Percentiles rank a stretch among this genome's conserved stretches.
Evolutionary conservation across 257 asterid species (phyloP).

Genomic region (Solanum corneliomulleri): DNA sequence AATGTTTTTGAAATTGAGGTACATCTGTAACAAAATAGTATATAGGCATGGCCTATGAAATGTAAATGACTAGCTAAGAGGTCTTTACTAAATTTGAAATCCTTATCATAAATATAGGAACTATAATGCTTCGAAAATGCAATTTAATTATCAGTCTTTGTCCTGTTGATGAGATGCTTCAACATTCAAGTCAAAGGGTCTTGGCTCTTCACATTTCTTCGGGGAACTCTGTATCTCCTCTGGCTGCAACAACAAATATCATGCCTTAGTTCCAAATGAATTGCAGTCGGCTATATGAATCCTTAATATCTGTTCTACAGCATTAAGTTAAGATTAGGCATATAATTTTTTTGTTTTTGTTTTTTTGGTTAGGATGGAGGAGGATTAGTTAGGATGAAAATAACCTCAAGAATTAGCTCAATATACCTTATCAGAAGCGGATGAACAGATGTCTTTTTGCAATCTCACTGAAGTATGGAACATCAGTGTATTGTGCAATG

Average conservation of each 20-base stretch:
- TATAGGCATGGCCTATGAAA: background rate
- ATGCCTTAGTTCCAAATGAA: background rate
- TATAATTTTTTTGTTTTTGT: too few relatives aligned
- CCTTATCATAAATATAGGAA: background rate
- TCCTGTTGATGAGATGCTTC: background rate
- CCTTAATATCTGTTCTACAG: background rate
- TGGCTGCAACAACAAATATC: background rate
- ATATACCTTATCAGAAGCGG: slow-evolving; percentile 1
- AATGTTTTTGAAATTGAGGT: background rate
- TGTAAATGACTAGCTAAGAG: background rate
- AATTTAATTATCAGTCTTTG: background rate
- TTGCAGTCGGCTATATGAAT: background rate
- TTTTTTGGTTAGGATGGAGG: background rate
- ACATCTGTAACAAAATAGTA: background rate
- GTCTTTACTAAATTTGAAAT: background rate
- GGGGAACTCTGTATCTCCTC: background rate
- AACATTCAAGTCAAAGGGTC: slow-evolving; percentile 9
- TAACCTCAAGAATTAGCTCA: background rate
- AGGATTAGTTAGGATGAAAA: background rate
- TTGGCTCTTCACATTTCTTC: background rate
- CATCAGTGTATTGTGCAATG: slow-evolving; percentile 27
- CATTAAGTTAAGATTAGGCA: background rate
- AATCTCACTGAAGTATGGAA: slow-evolving; percentile 35
- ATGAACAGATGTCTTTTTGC: slow-evolving; percentile 21
- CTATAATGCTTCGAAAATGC: background rate